Conservation (phyloP, 2,329 filamentous ascomycete genomes). For the Hypoxylon sp. region DNA sequence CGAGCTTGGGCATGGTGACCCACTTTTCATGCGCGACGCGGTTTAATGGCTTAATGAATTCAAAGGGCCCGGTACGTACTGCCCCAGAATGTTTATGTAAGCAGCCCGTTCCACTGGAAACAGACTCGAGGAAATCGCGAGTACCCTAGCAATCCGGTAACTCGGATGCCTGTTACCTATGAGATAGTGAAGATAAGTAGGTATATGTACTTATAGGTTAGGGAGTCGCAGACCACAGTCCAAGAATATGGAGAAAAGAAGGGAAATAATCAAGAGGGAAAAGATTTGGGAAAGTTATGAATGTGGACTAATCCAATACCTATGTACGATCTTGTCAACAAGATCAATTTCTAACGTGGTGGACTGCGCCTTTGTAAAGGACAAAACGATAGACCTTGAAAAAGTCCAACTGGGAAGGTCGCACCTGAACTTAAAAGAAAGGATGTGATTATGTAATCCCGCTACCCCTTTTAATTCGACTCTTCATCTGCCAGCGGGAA, state of each 20-base stretch:
- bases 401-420: not conserved
- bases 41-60: constrained; percentile 36
- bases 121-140: not conserved
- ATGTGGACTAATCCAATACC: not conserved
- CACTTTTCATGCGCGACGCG: constrained; percentile 45
- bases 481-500: not conserved
- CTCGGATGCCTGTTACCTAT: too few relatives aligned
- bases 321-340: not conserved
- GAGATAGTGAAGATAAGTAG: too few relatives aligned
- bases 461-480: not conserved
- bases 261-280: not conserved
- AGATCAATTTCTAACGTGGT: not conserved
- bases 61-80: constrained; percentile 7
- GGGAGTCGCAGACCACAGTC: not conserved
- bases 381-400: not conserved
- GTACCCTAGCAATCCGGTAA: not conserved
- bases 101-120: not conserved
- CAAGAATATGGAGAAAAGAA: not conserved
- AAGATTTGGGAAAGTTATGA: not conserved
- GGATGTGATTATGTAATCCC: not conserved
- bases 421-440: not conserved
- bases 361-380: not conserved
- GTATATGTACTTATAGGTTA: too few relatives aligned
- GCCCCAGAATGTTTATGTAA: constrained; percentile 9
- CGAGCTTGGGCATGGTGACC: constrained; percentile 36